Evolutionary conservation across 768 basidiomycete genomes (phyloP), one percentile per base, ranked within the genome.

Genomic region (Kwoniella sp.): DNA sequence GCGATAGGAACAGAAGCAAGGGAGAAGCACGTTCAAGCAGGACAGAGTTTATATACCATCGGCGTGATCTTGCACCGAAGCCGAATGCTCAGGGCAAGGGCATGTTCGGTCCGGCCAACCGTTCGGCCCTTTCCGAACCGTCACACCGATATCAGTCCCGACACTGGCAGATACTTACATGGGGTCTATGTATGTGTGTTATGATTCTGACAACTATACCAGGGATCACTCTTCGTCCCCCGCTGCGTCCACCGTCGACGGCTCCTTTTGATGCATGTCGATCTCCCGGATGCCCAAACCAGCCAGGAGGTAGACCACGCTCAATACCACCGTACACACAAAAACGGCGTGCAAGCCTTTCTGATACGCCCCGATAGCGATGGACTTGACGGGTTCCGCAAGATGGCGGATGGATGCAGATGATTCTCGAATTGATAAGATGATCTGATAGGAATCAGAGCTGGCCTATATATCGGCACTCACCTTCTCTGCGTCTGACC

Each of bases 401-500:
- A 75, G 62, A 25, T 56, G 36, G 14, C 43, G 51, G 51, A 75
- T 75, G 12, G 65, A 67, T 4, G 63, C 57, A 10, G 70, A 70
- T 11, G 72, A 72, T 57, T 69, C 60, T 19, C 72, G 69, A 46
- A 75, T 71, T 5, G 53, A 52, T 31, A 40, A 33, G 41, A 75
- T 70, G 40, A 62, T 60, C 71, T 73, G 48, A 11, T n/a, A 68
- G 1, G 55, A 52, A 29, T 26, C 11, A 25, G n/a, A 14, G 26
- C 31, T 31, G 25, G 28, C 15, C n/a, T 20, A n/a, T n/a, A n/a
- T n/a, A n/a, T 15, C 11, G 26, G 10, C 20, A 54, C 52, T 46
- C 38, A 65, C 60, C 36, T 60, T 56, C 63, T 78, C 78, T 47
- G 91, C 81, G 51, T 79, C 81, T 38, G 86, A 83, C 1, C 88